Conservation (phyloP, 768 basidiomycete species). For the Phanerochaete carnosa region DNA sequence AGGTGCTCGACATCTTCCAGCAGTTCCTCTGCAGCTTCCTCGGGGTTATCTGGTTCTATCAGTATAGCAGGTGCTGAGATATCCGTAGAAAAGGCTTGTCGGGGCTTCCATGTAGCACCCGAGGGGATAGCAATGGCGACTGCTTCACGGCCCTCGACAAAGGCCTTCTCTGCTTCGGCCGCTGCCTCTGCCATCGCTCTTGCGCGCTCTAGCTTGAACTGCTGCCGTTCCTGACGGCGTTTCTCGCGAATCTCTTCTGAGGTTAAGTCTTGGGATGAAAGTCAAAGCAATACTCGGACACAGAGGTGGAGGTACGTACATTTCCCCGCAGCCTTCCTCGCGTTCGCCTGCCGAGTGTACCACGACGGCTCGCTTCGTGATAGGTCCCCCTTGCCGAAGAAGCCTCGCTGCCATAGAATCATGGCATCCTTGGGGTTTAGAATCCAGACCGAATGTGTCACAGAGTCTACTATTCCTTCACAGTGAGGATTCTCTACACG, state of each 20-base stretch:
- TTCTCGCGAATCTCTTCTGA: conserved; percentile 90
- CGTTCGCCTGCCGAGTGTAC: conserved; percentile 77
- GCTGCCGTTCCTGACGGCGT: conserved; percentile 82
- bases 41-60: conserved; percentile 13
- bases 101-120: conserved; percentile 76
- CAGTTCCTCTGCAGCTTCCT: conserved; percentile 42
- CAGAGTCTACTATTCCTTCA: conserved; percentile 71
- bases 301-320: conserved; percentile 22
- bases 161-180: conserved; percentile 75
- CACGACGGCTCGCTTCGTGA: conserved; percentile 95
- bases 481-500: conserved; percentile 69
- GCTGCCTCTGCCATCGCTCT: conserved; percentile 80
- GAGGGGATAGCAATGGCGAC: conserved; percentile 69
- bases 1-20: conserved; percentile 83
- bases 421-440: conserved; percentile 56
- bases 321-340: conserved; percentile 51
- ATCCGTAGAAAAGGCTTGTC: conserved; percentile 18
- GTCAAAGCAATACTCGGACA: not conserved
- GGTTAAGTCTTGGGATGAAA: conserved; percentile 43
- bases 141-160: conserved; percentile 65
- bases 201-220: conserved; percentile 92
- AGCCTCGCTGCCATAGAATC: conserved; percentile 84
- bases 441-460: conserved; percentile 90
- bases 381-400: conserved; percentile 96
- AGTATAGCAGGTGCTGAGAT: not conserved